Conservation (phyloP, 176 grass and related monocot species). For the Puccinellia tenuiflora region DNA sequence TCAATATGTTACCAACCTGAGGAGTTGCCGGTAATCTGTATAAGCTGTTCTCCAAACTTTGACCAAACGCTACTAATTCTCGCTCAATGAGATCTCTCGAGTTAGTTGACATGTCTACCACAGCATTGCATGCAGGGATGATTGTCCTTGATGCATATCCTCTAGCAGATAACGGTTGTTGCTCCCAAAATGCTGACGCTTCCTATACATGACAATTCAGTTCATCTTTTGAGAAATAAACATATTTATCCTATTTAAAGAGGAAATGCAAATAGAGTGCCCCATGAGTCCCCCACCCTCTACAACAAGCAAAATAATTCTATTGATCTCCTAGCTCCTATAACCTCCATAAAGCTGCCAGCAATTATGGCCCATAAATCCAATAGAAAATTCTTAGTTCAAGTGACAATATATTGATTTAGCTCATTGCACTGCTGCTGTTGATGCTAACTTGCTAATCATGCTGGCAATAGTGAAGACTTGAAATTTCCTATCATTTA, state of each 20-base stretch:
- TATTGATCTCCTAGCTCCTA: slow-evolving; percentile 11
- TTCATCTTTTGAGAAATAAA: slow-evolving; percentile 20
- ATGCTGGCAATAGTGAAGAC: slow-evolving; percentile 12
- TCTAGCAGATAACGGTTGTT: slow-evolving; percentile 80
- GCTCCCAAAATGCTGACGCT: slow-evolving; percentile 95
- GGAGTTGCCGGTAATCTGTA: slow-evolving; percentile 83
- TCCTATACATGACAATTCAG: slow-evolving; percentile 46
- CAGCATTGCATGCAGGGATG: slow-evolving; percentile 68
- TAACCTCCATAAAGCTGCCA: background rate
- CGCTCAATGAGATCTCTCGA: slow-evolving; percentile 87
- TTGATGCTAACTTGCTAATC: background rate
- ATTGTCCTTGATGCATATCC: slow-evolving; percentile 85
- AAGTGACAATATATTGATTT: background rate
- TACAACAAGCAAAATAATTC: slow-evolving; percentile 2
- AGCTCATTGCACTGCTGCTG: background rate
- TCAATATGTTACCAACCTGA: slow-evolving; percentile 58
- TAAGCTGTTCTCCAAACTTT: slow-evolving; percentile 90
- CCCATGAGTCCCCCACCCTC: background rate
- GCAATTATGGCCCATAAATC: background rate
- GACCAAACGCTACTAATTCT: slow-evolving; percentile 75
- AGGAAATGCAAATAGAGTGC: no score
- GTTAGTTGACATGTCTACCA: slow-evolving; percentile 84
- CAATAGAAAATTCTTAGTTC: slow-evolving; percentile 3
- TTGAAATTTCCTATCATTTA: background rate
- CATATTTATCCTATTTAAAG: no score